Conservation (phyloP, 495 filamentous ascomycete species). For the Daldinia childiae region DNA sequence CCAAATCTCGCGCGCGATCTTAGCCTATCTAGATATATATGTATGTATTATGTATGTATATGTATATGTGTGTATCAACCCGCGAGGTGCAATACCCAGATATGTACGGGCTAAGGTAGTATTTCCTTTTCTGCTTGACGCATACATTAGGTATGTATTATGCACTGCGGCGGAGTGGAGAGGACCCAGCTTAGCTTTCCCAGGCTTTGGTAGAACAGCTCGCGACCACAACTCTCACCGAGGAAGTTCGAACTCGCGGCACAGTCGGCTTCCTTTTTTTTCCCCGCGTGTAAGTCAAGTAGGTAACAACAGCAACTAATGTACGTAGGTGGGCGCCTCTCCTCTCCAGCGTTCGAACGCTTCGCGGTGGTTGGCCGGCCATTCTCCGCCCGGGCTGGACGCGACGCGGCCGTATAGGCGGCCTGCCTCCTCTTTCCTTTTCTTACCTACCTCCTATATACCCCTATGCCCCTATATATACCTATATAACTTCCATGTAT, state of each 20-base stretch:
- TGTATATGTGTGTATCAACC: neutral
- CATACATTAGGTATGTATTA: constrained; percentile 9
- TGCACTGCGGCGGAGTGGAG: constrained; percentile 24
- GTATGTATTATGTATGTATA: neutral
- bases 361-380: constrained; percentile 17
- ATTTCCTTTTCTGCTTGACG: constrained; percentile 28
- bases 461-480: neutral
- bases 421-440: constrained; percentile 1
- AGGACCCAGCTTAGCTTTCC: neutral
- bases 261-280: constrained; percentile 7
- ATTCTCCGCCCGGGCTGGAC: neutral
- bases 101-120: constrained; percentile 25
- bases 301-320: constrained; percentile 16
- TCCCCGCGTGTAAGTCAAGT: constrained; percentile 15
- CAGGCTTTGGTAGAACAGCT: neutral
- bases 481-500: too few species aligned
- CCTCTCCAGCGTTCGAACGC: constrained; percentile 22
- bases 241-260: constrained; percentile 22
- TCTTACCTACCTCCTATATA: neutral
- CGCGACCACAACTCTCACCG: constrained; percentile 32
- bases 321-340: constrained; percentile 13
- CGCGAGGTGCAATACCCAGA: neutral
- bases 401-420: constrained; percentile 1
- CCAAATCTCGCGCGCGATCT: constrained; percentile 16
- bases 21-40: constrained; percentile 17